Conservation (phyloP, 176 grass and related monocot species). For the Hyparrhenia diplandra region DNA sequence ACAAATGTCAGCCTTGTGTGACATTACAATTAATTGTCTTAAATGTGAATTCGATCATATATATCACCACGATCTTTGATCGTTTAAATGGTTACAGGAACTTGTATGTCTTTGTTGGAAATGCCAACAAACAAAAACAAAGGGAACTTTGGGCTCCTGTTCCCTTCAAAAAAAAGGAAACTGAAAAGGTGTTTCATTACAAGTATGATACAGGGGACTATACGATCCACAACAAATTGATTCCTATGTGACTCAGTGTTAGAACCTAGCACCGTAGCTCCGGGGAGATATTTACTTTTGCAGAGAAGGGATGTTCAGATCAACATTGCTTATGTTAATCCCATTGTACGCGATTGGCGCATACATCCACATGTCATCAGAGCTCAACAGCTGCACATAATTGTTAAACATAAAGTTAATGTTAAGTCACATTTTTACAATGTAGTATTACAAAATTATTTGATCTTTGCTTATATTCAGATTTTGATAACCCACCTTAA, state of each 20-base stretch:
- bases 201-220: constrained; percentile 30
- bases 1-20: constrained; percentile 16
- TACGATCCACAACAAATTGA: constrained; percentile 23
- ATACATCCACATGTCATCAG: constrained; percentile 97
- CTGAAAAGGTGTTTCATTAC: constrained; percentile 18
- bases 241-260: constrained; percentile 33
- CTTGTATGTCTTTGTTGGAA: constrained; percentile 8
- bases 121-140: constrained; percentile 2
- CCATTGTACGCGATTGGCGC: constrained; percentile 89
- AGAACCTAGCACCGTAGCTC: constrained; percentile 36
- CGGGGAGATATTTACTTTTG: constrained; percentile 10
- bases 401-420: constrained; percentile 23
- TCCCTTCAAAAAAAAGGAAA: not conserved
- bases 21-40: not conserved
- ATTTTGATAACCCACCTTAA: constrained; percentile 60
- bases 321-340: constrained; percentile 65
- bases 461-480: not conserved
- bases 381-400: constrained; percentile 81
- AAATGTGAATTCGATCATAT: constrained; percentile 21
- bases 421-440: not conserved
- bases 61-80: constrained; percentile 38
- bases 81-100: constrained; percentile 29
- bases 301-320: constrained; percentile 49
- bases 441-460: not conserved
- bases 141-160: not conserved